These are phyloP conservation scores for Pseudocohnilembus persalinus DNA, from an alignment of 169 alveolate genomes.

Conservation along the genomic window DNA sequence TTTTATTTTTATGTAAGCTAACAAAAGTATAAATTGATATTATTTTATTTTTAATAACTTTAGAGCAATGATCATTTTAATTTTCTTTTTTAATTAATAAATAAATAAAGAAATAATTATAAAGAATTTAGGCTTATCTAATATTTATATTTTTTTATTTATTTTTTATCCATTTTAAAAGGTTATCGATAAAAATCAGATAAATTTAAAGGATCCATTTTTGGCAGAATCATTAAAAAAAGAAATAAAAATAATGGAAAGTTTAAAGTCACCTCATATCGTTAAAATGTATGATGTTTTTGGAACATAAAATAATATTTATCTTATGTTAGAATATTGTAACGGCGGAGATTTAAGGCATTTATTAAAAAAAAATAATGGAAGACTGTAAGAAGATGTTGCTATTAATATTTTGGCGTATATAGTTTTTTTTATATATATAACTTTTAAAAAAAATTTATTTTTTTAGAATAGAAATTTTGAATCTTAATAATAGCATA, in stretches of 20 bases:
- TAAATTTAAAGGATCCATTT: background rate
- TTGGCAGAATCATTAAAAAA: slow-evolving; percentile 22
- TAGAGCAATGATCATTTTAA: background rate
- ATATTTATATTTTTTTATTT: too few relatives aligned
- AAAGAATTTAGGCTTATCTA: too few relatives aligned
- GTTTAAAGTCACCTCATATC: slow-evolving; percentile 15
- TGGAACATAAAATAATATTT: slow-evolving; percentile 34
- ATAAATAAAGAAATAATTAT: background rate
- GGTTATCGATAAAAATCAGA: background rate
- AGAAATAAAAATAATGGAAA: slow-evolving; percentile 28
- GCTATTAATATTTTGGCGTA: slow-evolving; percentile 26
- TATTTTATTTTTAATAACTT: too few relatives aligned
- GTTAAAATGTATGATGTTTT: slow-evolving; percentile 37
- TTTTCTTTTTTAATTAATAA: slow-evolving; percentile 7
- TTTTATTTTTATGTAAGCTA: background rate
- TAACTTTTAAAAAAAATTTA: too few relatives aligned
- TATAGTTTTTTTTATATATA: background rate
- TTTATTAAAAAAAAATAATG: slow-evolving; percentile 19
- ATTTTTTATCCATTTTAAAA: too few relatives aligned
- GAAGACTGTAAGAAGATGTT: background rate
- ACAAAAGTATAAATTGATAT: background rate
- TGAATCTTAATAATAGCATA: too few relatives aligned
- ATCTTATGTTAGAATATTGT: slow-evolving; percentile 40
- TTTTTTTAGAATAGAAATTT: too few relatives aligned
- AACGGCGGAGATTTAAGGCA: slow-evolving; percentile 32